Evolutionary conservation across 2,329 filamentous ascomycete genomes (phyloP).

Genomic region (Tolypocladium pustulatum): DNA sequence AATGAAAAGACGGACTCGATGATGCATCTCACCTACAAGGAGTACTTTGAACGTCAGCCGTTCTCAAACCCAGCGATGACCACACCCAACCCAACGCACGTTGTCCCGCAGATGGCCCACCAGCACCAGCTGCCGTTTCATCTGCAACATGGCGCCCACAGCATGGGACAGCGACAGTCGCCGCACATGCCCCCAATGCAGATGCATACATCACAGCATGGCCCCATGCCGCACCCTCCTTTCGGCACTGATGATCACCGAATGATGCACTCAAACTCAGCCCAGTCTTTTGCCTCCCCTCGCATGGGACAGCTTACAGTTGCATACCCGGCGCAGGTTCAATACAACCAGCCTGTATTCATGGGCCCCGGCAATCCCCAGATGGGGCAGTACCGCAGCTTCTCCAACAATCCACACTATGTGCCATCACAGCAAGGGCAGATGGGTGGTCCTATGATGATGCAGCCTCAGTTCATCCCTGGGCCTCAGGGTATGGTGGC

Average conservation of each 20-base stretch:
- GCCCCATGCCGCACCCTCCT: constrained; percentile 51
- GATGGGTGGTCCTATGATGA: constrained; percentile 77
- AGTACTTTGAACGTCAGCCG: constrained; percentile 65
- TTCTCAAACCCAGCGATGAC: constrained; percentile 47
- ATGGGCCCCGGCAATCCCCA: constrained; percentile 61
- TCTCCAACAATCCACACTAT: constrained; percentile 61
- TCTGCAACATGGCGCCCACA: constrained; percentile 63
- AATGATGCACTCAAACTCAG: constrained; percentile 79
- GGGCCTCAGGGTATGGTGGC: constrained; percentile 60
- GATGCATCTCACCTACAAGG: constrained; percentile 58
- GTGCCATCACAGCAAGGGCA: constrained; percentile 58
- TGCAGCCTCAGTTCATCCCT: constrained; percentile 64
- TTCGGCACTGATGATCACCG: constrained; percentile 75
- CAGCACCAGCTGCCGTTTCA: constrained; percentile 79
- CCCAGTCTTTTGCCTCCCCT: constrained; percentile 78
- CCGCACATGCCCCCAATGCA: constrained; percentile 71
- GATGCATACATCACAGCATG: constrained; percentile 64
- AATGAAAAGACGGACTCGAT: constrained; percentile 61
- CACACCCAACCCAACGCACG: constrained; percentile 59
- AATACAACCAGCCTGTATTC: constrained; percentile 63
- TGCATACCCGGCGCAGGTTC: constrained; percentile 60
- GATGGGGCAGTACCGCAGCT: constrained; percentile 59
- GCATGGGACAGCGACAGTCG: constrained; percentile 56
- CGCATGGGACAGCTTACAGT: constrained; percentile 62
- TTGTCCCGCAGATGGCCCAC: constrained; percentile 64